These are phyloP conservation scores for Phlegmacium glaucopus DNA, from an alignment of 768 basidiomycete species.

Conservation along the genomic window DNA sequence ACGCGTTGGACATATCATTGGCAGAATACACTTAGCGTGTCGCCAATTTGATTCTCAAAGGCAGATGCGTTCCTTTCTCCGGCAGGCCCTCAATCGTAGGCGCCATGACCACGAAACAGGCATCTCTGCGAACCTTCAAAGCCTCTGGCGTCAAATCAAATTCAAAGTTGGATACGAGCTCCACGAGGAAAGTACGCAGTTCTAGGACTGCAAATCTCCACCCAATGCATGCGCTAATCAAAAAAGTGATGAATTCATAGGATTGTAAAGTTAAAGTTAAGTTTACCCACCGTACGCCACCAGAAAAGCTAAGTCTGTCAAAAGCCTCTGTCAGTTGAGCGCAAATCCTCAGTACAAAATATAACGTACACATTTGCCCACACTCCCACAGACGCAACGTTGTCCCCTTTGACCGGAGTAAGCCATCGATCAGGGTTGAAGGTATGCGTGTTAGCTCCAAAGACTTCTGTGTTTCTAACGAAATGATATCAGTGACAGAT, in stretches of 20 bases:
- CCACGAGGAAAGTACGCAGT: constrained; percentile 57
- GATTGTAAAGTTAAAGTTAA: no score
- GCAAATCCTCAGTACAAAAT: neutral
- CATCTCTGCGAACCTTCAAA: constrained; percentile 33
- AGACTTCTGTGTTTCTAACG: no score
- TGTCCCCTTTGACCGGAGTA: no score
- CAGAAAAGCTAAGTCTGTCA: neutral
- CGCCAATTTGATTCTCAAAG: constrained; percentile 32
- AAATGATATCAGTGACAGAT: no score
- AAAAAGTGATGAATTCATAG: no score
- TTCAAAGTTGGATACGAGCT: constrained; percentile 51
- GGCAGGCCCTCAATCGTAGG: constrained; percentile 40
- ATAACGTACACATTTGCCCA: constrained; percentile 43
- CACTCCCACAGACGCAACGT: constrained; percentile 43
- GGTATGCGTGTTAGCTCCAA: no score
- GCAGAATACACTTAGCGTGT: constrained; percentile 4
- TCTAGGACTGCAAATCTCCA: constrained; percentile 45
- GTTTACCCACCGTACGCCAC: no score
- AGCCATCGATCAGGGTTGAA: no score
- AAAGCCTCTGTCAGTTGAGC: neutral
- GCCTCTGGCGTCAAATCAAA: constrained; percentile 40
- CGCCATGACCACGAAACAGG: constrained; percentile 38
- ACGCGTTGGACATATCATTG: no score
- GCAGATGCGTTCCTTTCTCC: constrained; percentile 40
- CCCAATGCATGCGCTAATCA: constrained; percentile 35